A percentile compares a stretch with the other conserved stretches of the same genome.
Conservation (phyloP, 1,139 yeast species). For the Blastobotrys aristatus region DNA sequence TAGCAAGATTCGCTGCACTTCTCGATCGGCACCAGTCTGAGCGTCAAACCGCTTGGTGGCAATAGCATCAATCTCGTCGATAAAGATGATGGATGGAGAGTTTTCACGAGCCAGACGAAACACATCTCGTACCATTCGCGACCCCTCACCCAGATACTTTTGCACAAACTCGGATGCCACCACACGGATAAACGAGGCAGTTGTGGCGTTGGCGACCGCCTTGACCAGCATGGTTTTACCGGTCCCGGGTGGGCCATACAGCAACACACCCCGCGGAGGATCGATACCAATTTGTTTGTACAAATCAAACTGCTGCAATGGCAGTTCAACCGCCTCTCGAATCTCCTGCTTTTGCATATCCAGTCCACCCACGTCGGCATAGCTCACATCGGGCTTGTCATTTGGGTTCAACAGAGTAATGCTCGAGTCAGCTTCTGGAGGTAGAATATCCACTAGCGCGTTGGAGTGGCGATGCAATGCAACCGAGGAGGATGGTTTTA, state of each 20-base stretch:
- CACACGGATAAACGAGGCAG: slow-evolving; percentile 93
- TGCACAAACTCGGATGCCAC: slow-evolving; percentile 98
- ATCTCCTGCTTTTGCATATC: slow-evolving; percentile 99
- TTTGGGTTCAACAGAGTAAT: slow-evolving; percentile 92
- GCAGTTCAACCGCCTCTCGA: slow-evolving; percentile 96
- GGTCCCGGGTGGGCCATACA: slow-evolving; percentile 99
- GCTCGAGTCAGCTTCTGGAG: slow-evolving; percentile 98
- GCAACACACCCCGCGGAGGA: slow-evolving; percentile 95
- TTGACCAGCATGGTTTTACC: slow-evolving; percentile 99
- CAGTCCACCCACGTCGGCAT: slow-evolving; percentile 95
- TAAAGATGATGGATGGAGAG: slow-evolving; percentile 92
- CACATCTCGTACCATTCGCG: slow-evolving; percentile 98
- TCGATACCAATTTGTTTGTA: slow-evolving; percentile 98
- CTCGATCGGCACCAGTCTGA: slow-evolving; percentile 99
- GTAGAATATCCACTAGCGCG: slow-evolving; percentile 92
- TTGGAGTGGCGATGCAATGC: slow-evolving; percentile 98
- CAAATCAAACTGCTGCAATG: slow-evolving; percentile 91
- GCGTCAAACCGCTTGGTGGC: slow-evolving; percentile 99
- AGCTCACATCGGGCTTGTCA: slow-evolving; percentile 78
- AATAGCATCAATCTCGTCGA: slow-evolving; percentile 98
- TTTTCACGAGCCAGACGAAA: slow-evolving; percentile 96
- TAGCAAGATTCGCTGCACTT: slow-evolving; percentile 94
- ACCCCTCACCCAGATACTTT: slow-evolving; percentile 98
- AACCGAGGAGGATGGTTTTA: slow-evolving; percentile 92
- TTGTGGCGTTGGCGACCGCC: slow-evolving; percentile 95